Conservation (phyloP, 2,329 filamentous ascomycete species). For the Ceratocystiopsis sp. region DNA sequence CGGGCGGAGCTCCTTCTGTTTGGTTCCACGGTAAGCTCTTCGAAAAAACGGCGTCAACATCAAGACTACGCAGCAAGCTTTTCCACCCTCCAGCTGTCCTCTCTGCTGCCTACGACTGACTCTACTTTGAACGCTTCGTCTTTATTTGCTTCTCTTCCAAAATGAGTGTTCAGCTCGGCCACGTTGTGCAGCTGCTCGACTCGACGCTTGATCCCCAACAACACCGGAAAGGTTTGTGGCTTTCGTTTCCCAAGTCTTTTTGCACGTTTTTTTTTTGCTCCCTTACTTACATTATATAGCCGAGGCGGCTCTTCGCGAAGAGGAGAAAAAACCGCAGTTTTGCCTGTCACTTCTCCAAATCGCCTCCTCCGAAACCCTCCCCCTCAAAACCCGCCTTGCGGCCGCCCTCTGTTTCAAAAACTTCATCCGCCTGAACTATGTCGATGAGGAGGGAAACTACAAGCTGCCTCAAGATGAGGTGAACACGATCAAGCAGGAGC, state of each 20-base stretch:
- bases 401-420: slow-evolving; percentile 96
- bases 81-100: no score
- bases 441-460: slow-evolving; percentile 88
- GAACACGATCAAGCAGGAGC: slow-evolving; percentile 76
- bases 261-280: neutral
- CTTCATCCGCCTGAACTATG: slow-evolving; percentile 88
- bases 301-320: slow-evolving; percentile 59
- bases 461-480: slow-evolving; percentile 75
- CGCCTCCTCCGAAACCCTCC: slow-evolving; percentile 57
- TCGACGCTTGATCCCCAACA: slow-evolving; percentile 77
- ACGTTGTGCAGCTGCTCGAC: slow-evolving; percentile 68
- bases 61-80: no score
- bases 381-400: slow-evolving; percentile 65
- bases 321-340: slow-evolving; percentile 74
- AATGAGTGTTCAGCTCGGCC: slow-evolving; percentile 40
- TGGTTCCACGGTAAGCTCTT: no score
- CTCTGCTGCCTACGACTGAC: no score
- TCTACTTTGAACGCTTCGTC: no score
- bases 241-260: neutral
- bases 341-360: slow-evolving; percentile 80
- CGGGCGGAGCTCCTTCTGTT: no score
- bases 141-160: slow-evolving; percentile 13
- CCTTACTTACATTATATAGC: slow-evolving; percentile 32
- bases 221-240: slow-evolving; percentile 68
- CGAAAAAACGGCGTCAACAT: no score